A percentile compares a stretch with the other conserved stretches of the same genome.
Conservation (phyloP, 768 basidiomycete species). For the Amyloporia xantha region DNA sequence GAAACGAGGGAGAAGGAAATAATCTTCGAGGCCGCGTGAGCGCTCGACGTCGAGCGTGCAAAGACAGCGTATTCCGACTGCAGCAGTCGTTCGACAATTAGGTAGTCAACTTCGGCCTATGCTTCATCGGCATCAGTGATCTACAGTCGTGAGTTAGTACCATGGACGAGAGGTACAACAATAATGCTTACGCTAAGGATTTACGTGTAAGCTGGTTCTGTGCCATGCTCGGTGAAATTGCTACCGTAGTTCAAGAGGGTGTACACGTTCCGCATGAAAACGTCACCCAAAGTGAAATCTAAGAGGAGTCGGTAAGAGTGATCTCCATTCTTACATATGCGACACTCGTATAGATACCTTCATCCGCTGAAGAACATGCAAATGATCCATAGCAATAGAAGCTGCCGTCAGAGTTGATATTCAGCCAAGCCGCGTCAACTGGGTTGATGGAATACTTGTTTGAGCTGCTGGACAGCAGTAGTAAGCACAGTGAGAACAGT, state of each 20-base stretch:
- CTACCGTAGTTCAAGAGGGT: constrained; percentile 11
- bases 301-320: neutral
- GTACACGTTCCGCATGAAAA: constrained; percentile 19
- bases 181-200: constrained; percentile 3
- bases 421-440: neutral
- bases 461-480: no score
- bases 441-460: constrained; percentile 7
- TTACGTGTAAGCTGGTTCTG: neutral
- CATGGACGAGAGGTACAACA: no score
- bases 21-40: neutral
- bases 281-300: constrained; percentile 18
- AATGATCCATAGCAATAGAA: constrained; percentile 1
- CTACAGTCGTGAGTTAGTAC: neutral
- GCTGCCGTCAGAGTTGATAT: neutral
- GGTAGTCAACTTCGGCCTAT: constrained; percentile 2
- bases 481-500: neutral
- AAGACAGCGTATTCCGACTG: neutral
- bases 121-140: constrained; percentile 2
- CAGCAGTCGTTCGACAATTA: neutral
- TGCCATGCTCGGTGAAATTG: neutral
- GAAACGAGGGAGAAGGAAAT: neutral
- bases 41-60: neutral
- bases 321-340: neutral
- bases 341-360: neutral
- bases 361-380: neutral